phyloP scores from a whole-genome alignment of 768 basidiomycete species.

The Bullera alba region DNA sequence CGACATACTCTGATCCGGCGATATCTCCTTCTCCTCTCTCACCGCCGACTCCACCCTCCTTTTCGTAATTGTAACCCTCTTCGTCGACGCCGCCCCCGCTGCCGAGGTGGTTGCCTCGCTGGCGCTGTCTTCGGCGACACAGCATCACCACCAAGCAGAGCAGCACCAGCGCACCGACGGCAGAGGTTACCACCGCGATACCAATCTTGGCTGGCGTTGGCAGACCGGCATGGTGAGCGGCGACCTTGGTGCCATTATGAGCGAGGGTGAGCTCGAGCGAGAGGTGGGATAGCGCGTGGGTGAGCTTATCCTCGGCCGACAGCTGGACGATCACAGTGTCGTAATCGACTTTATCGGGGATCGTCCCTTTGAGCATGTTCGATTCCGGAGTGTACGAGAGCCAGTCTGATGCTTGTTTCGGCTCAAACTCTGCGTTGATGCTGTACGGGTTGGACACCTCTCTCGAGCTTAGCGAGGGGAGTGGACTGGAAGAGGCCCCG shows the following conservation, averaged over 20 bases:
- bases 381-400: conserved; percentile 48
- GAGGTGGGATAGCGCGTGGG: conserved; percentile 21
- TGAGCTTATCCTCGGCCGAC: conserved; percentile 11
- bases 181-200: conserved; percentile 7
- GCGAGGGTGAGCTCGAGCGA: conserved; percentile 11
- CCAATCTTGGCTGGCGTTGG: conserved; percentile 2
- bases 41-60: background rate
- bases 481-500: no score
- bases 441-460: background rate
- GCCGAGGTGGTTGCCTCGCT: background rate
- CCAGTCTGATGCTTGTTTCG: conserved; percentile 49
- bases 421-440: conserved; percentile 54
- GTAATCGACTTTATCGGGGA: conserved; percentile 49
- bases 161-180: conserved; percentile 6
- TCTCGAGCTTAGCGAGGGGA: conserved; percentile 39
- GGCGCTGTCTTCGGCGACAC: conserved; percentile 2
- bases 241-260: background rate
- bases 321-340: conserved; percentile 14
- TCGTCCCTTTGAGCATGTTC: conserved; percentile 52
- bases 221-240: conserved; percentile 1
- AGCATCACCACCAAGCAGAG: conserved; percentile 5
- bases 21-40: background rate
- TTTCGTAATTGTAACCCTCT: background rate
- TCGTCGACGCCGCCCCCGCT: background rate
- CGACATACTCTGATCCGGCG: background rate